Evolutionary conservation across 345 rosid genomes (phyloP), one percentile per base, ranked within the genome.

Genomic region (Barbarea vulgaris): DNA sequence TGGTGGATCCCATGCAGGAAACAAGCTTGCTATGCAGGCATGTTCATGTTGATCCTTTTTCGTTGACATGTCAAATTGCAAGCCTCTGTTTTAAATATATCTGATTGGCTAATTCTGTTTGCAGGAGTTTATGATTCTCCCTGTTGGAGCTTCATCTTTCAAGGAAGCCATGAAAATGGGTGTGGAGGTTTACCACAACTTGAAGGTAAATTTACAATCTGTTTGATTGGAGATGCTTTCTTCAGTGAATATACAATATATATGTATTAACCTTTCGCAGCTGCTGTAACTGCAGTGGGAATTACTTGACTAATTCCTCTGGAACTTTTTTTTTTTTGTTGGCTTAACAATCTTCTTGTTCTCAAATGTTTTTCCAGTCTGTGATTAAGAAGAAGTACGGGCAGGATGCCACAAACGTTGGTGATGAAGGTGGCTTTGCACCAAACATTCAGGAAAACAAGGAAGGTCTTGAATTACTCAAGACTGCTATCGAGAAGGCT

Each of bases 111-210:
- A 19, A 11, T 52, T 25, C 9, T 36, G 25, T 55, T 63, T 76
- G 39, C 80, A 94, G 96, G 99, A 95, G 83, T 95, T 95, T 77
- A 95, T 95, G 98, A 95, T 95, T 69, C 96, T 95, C 52, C 99
- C 99, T 41, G 85, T 89, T 19, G 97, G 99, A 34, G 99, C 98
- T 55, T 77, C 90, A 24, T 86, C 93, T 54, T 95, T 92, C 84
- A 92, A 82, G 52, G 98, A 95, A 84, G 97, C 97, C 82, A 95
- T 95, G 99, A 92, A 95, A 86, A 95, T 95, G 96, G 99, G 99
- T 62, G 93, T 87, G 27, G 98, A 95, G 84, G 91, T 95, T 21
- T 95, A 95, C 82, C 99, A 95, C 79, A 64, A 85, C 85, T 73
- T 95, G 88, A 95, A 92, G 98, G 97, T 89, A 41, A 21, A 62